Base-by-base conservation (phyloP, 2,329 filamentous ascomycete genomes). In the Trichoderma citrinoviride region DNA sequence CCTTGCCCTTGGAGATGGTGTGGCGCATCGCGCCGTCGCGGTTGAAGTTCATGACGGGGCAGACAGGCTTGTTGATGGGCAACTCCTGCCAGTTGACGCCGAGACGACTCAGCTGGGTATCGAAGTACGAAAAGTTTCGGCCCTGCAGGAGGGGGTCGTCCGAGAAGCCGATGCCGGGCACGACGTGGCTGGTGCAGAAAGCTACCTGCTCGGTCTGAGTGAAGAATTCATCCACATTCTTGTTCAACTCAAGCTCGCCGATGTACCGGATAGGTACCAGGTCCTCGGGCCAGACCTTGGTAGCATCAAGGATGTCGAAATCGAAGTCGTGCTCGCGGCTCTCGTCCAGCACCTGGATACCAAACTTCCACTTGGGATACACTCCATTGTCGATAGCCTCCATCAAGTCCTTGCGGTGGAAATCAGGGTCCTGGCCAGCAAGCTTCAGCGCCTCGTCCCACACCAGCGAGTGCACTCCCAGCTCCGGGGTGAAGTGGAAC, bases 201-300 rank as follows among this genome's bases (percentile, higher is more conserved):
- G 91, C 91, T 1, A 88, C 86, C 76, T 96, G 92, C 78, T 96
- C 92, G 0, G 88, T 92, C 76, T 95, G 85, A 0, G 91, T 82
- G 77, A 95, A 95, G 79, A 85, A 95, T 73, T 96, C 91, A 68
- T 94, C 90, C 1, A 90, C 82, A 66, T 92, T 94, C 61, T 85
- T 84, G 80, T 95, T 93, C 6, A 96, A 83, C 73, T 93, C 88
- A 1, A 96, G 74, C 75, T 93, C 86, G 44, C 91, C 92, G 64
- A 96, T 90, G 72, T 92, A 91, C 7, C 89, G 84, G 21, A 94
- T 82, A 0, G 91, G 91, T 0, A 93, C 80, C 0, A 87, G 77
- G 14, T 94, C 89, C 73, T 95, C 90, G 0, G 91, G 92, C 91
- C 91, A 95, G 27, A 94, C 77, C 78, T 96, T 95, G 43, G 92